Base-by-base conservation (phyloP, 202 grass and related monocot species). In the Saccharum hybrid region DNA sequence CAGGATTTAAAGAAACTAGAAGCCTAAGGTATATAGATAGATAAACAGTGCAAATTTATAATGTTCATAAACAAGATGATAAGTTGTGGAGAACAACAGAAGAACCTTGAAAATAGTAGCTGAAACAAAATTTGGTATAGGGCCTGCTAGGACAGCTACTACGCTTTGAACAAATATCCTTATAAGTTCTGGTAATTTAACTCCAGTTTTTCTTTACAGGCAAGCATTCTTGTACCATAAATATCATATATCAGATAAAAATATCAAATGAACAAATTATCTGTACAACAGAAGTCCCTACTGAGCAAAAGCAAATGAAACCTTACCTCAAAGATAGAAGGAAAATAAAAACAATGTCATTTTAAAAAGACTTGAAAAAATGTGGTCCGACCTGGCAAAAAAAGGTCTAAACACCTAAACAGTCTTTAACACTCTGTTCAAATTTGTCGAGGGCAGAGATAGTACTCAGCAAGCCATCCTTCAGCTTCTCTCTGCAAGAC, bases 371-470 rank as follows among this genome's bases (percentile, higher is more conserved):
- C 66, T 66, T 21, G 57, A 40, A 4, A 77, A 68, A 82, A 80
- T 9, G 46, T 51, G 46, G 63, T n/a, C 19, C 15, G 14, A 75
- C 46, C 49, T 0, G 0, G 12, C 10, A 23, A 80, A 60, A 42
- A 15, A 66, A 45, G 49, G 43, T 85, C 77, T 88, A 95, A 68
- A 93, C 40, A 52, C 90, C 91, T 77, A 98, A 84, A 83, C 96
- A 95, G 62, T 75, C 74, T 80, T 88, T 95, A 66, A 93, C 69
- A 60, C 92, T 82, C 74, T 87, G 82, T 82, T 93, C 91, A 84
- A 93, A 98, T 83, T 83, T 91, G 61, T 95, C 87, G 6, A 98
- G 87, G n/a, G 89, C 81, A 41, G 87, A 83, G n/a, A 95, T 85
- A 43, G 90, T 89, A 54, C 90, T 87, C 34, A 68, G 83, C 61